Evolutionary conservation across 129 eudicot genomes (phyloP).

Genomic region (Deinandra increscens): DNA sequence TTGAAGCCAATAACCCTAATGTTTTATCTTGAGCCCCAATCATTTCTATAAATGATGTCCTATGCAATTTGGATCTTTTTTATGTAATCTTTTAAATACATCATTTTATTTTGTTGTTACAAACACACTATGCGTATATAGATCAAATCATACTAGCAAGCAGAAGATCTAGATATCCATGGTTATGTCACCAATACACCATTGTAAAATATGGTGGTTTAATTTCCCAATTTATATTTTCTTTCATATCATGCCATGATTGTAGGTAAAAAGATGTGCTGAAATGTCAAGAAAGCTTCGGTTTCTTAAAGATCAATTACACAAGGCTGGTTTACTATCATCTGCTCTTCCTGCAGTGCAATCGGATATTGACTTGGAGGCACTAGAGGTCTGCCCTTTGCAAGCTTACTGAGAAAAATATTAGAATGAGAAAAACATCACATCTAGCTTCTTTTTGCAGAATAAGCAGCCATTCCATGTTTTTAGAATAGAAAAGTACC

Average conservation of each 20-base stretch:
- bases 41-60: not conserved
- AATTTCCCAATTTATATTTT: conserved; percentile 14
- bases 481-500: conserved; percentile 1
- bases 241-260: conserved; percentile 17
- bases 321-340: conserved; percentile 66
- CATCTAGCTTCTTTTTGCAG: not conserved
- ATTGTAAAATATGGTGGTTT: conserved; percentile 3
- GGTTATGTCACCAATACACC: not conserved
- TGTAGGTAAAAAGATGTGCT: conserved; percentile 93
- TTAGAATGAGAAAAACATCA: not conserved
- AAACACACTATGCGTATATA: conserved; percentile 13
- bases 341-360: conserved; percentile 61
- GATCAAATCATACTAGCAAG: conserved; percentile 12
- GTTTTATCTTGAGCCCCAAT: conserved; percentile 8
- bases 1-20: too few species aligned
- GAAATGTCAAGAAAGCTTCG: conserved; percentile 96
- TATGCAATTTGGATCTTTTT: conserved; percentile 8
- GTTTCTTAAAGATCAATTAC: conserved; percentile 86
- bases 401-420: not conserved
- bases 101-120: not conserved
- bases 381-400: conserved; percentile 66
- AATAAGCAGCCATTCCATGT: conserved; percentile 7
- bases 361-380: conserved; percentile 73
- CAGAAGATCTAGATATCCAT: not conserved
- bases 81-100: conserved; percentile 4